These are phyloP conservation scores for Kazachstania viticola DNA, from an alignment of 805 yeast species.

Conservation along the genomic window DNA sequence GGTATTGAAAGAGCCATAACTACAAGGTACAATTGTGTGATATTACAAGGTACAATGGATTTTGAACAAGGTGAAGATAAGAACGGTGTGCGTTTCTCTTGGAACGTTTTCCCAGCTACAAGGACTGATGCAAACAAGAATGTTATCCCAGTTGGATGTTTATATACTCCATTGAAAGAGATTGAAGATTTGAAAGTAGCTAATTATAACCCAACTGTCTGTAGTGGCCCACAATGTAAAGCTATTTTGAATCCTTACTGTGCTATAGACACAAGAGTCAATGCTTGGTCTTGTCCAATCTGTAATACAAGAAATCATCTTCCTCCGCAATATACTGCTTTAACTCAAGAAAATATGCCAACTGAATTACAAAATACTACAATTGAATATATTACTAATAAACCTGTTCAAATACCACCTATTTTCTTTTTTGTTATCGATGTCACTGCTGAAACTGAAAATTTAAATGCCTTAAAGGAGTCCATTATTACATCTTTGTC, in stretches of 20 bases:
- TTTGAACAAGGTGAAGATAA: conserved; percentile 55
- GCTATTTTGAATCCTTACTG: conserved; percentile 83
- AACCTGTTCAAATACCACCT: conserved; percentile 79
- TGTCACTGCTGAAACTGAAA: conserved; percentile 81
- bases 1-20: too few species aligned
- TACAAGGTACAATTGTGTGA: too few species aligned
- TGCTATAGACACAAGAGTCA: conserved; percentile 62
- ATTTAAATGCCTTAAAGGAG: conserved; percentile 72
- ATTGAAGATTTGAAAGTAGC: conserved; percentile 68
- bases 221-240: conserved; percentile 69
- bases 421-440: conserved; percentile 79
- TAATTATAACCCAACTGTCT: conserved; percentile 74
- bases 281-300: conserved; percentile 76
- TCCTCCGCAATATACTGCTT: conserved; percentile 71
- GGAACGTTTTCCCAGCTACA: conserved; percentile 84
- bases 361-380: conserved; percentile 68
- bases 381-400: conserved; percentile 71
- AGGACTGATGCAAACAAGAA: conserved; percentile 81
- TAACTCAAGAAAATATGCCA: conserved; percentile 69
- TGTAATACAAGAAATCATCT: conserved; percentile 70
- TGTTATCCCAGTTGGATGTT: conserved; percentile 87
- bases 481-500: conserved; percentile 64
- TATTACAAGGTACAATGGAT: conserved; percentile 22
- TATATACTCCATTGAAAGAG: conserved; percentile 86
- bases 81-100: conserved; percentile 65